Conservation (phyloP, 306 rosid genomes). For the Vigna nakashimae region DNA sequence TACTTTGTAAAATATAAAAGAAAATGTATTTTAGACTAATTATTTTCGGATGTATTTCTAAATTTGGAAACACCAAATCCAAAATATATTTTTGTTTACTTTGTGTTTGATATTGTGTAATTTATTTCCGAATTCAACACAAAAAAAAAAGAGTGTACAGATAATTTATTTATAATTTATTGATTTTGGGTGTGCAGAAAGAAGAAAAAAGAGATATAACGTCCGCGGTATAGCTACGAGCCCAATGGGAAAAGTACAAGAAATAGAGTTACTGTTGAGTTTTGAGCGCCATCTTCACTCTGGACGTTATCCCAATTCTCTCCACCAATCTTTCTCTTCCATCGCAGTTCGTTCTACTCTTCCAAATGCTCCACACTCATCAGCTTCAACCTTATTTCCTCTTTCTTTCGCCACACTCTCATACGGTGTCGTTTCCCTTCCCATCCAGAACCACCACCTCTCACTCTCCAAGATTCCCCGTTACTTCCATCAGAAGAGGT, state of each 20-base stretch:
- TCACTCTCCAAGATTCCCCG: slow-evolving; percentile 47
- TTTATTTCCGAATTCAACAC: no score
- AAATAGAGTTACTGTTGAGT: slow-evolving; percentile 11
- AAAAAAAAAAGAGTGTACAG: no score
- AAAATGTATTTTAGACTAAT: no score
- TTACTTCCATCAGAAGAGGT: background rate
- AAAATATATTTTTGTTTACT: no score
- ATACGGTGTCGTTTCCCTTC: slow-evolving; percentile 19
- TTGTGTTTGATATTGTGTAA: no score
- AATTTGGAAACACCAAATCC: no score
- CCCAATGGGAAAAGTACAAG: slow-evolving; percentile 15
- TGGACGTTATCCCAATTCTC: slow-evolving; percentile 35
- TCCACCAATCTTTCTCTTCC: background rate
- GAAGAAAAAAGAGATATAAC: no score
- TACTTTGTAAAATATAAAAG: no score
- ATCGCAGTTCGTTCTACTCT: background rate
- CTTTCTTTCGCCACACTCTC: slow-evolving; percentile 37
- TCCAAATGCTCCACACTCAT: slow-evolving; percentile 52
- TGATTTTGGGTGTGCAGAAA: no score
- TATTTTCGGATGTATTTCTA: no score
- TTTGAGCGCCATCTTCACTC: slow-evolving; percentile 43
- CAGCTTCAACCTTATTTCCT: slow-evolving; percentile 31
- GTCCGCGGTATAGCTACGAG: background rate
- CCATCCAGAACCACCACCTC: slow-evolving; percentile 28
- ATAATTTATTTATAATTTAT: no score